Evolutionary conservation across 805 yeast genomes (phyloP), one percentile per base, ranked within the genome.

Genomic region (Cyberlindnera euphorbiae): DNA sequence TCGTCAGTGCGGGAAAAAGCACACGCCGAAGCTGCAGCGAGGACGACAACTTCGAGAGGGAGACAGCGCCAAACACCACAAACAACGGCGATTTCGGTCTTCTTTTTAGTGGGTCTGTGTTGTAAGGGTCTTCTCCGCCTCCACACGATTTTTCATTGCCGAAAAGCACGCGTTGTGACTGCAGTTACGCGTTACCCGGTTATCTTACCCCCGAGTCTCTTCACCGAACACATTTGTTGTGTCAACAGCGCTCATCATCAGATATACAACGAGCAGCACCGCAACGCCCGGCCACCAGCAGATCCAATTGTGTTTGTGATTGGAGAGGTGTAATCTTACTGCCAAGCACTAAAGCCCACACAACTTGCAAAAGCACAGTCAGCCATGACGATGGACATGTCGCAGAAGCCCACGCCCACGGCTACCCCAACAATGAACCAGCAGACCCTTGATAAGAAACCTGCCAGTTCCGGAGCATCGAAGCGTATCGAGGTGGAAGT

Each of bases 401-500:
- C 43, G 4, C 18, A 32, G 24, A 39, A 39, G 30, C 40, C 41
- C 3, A 39, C 47, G 18, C 42, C 42, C 6, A 16, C 41, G 15
- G 36, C 28, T 16, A 43, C 47, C 15, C 47, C 47, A 18, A 32
- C 41, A 13, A 17, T 39, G 38, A 19, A 25, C n/a, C 47, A 39
- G 16, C 44, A 43, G 32, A 37, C 26, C 16, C 30, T 42, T 17
- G 38, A 38, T 27, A 35, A 33, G 30, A 26, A 23, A 17, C 10
- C 26, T 14, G n/a, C 29, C 11, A 32, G 32, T 30, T 11, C 34
- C 5, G 18, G 33, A 15, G 25, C 37, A 1, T 33, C 44, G 2
- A 53, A 47, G 30, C 62, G 86, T 45, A 61, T 80, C 15, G 83
- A 81, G 33, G 67, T 82, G n/a, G 82, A 79, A 37, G 51, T 59